Conservation (phyloP, 2,329 filamentous ascomycete species). For the Cordyceps farinosa region DNA sequence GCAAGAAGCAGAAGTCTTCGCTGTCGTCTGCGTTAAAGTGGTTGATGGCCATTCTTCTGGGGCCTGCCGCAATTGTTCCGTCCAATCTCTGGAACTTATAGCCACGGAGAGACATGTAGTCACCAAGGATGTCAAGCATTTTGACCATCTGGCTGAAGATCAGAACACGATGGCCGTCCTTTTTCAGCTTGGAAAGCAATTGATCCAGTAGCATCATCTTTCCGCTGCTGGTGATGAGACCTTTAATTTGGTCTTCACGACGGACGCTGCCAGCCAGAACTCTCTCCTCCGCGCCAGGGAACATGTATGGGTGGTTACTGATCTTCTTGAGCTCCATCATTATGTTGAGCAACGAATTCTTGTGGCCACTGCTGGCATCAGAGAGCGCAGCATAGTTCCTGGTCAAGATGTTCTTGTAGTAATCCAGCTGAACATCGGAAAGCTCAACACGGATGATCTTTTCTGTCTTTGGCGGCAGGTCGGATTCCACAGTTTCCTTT, state of each 20-base stretch:
- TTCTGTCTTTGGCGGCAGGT: slow-evolving; percentile 93
- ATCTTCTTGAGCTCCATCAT: slow-evolving; percentile 99
- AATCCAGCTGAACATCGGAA: slow-evolving; percentile 92
- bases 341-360: slow-evolving; percentile 92
- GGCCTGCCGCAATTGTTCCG: slow-evolving; percentile 85
- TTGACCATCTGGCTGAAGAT: slow-evolving; percentile 99
- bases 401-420: slow-evolving; percentile 98
- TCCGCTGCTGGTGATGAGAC: slow-evolving; percentile 91
- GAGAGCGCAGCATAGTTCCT: slow-evolving; percentile 94
- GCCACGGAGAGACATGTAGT: slow-evolving; percentile 89
- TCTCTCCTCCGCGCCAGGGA: slow-evolving; percentile 86
- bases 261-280: slow-evolving; percentile 76
- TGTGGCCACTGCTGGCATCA: slow-evolving; percentile 83
- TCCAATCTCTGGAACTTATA: slow-evolving; percentile 94
- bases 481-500: slow-evolving; percentile 95
- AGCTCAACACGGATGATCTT: slow-evolving; percentile 98
- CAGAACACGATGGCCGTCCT: slow-evolving; percentile 89
- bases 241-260: slow-evolving; percentile 87
- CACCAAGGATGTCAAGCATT: slow-evolving; percentile 93
- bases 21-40: slow-evolving; percentile 98
- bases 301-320: slow-evolving; percentile 98
- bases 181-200: slow-evolving; percentile 88
- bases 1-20: slow-evolving; percentile 91
- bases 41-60: slow-evolving; percentile 90
- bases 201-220: slow-evolving; percentile 99